phyloP scores from a whole-genome alignment of 371 early-diverging fungal genomes.

The Mucor saturninus region DNA sequence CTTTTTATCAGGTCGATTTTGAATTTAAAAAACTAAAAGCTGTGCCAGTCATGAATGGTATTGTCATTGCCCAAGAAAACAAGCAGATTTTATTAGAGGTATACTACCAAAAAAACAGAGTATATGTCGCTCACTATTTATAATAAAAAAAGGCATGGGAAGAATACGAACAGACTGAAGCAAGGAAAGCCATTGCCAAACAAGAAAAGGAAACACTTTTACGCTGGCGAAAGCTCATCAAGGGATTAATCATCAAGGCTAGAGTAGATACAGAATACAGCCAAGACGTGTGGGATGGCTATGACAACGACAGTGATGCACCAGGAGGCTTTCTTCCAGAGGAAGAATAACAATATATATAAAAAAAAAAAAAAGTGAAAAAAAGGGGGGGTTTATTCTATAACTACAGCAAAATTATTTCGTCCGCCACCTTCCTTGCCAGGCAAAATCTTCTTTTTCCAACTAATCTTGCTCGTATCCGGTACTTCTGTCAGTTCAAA shows the following conservation, averaged over 20 bases:
- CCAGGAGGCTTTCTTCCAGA: constrained; percentile 25
- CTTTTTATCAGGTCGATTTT: constrained; percentile 62
- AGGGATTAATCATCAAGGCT: constrained; percentile 53
- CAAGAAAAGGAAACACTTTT: constrained; percentile 52
- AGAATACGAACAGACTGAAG: constrained; percentile 47
- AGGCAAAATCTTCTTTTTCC: constrained; percentile 60
- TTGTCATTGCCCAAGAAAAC: constrained; percentile 71
- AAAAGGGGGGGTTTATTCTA: constrained; percentile 24
- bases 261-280: constrained; percentile 61
- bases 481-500: constrained; percentile 45
- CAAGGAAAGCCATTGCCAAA: constrained; percentile 52
- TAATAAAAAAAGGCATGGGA: constrained; percentile 47
- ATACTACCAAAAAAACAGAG: constrained; percentile 1
- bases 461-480: constrained; percentile 13
- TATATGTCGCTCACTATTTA: neutral
- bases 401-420: constrained; percentile 74
- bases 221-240: constrained; percentile 70
- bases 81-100: constrained; percentile 69
- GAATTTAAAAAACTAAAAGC: constrained; percentile 71
- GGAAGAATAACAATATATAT: neutral
- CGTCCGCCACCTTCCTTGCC: constrained; percentile 55
- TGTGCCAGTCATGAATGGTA: constrained; percentile 72
- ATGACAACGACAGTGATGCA: neutral
- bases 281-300: neutral
- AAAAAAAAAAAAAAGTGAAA: constrained; percentile 3